Evolutionary conservation across 345 rosid species (phyloP).

Genomic region (Eucalyptus curtisii): DNA sequence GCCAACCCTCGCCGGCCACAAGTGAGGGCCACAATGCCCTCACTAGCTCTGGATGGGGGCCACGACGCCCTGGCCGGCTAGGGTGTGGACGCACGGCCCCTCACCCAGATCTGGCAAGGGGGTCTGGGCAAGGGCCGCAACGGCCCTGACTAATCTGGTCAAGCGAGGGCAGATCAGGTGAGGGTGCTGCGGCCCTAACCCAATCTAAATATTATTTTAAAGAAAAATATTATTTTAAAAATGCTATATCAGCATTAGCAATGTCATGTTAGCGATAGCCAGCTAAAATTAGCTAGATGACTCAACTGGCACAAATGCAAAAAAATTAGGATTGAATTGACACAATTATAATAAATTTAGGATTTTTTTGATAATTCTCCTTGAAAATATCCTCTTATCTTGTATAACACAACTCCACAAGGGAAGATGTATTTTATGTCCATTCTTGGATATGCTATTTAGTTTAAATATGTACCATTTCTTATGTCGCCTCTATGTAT

Average conservation of each 20-base stretch:
- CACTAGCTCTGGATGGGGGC: fast-evolving
- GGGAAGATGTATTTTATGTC: not conserved
- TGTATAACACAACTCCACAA: not conserved
- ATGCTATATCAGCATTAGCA: fast-evolving
- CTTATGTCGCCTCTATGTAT: not conserved
- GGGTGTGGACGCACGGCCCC: fast-evolving
- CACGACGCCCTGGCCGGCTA: fast-evolving
- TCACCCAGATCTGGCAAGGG: no score
- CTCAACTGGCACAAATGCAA: no score
- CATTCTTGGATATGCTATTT: not conserved
- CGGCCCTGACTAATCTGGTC: fast-evolving
- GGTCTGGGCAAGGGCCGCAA: fast-evolving
- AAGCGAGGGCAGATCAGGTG: no score
- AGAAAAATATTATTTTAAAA: no score
- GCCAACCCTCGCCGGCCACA: no score
- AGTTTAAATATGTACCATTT: not conserved
- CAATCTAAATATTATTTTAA: no score
- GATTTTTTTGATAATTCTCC: no score
- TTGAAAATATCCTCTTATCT: no score
- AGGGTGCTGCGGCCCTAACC: no score
- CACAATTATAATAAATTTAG: no score
- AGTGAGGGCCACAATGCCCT: fast-evolving
- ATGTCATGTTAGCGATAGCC: no score
- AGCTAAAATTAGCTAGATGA: no score
- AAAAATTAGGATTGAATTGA: fast-evolving